Conservation (phyloP, 2,329 filamentous ascomycete genomes). For the Trichophaea hybrida region DNA sequence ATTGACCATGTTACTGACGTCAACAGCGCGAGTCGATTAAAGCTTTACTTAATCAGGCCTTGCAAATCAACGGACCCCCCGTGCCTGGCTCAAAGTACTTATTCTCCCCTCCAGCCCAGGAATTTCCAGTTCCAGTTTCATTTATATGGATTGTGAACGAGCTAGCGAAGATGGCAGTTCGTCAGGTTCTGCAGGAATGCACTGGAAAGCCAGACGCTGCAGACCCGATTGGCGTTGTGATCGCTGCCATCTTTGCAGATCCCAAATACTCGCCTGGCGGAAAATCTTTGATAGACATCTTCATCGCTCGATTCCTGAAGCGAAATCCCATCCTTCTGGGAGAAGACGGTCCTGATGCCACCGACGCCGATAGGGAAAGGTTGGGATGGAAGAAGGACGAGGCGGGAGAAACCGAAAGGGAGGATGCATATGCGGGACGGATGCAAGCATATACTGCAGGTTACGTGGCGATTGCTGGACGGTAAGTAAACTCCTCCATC, state of each 20-base stretch:
- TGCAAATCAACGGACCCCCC: neutral
- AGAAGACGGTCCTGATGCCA: constrained; percentile 60
- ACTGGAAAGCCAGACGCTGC: constrained; percentile 50
- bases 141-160: constrained; percentile 23
- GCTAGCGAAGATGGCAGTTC: constrained; percentile 20
- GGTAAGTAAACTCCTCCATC: constrained; percentile 15
- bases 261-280: constrained; percentile 53
- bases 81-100: neutral
- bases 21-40: constrained; percentile 20
- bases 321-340: constrained; percentile 78
- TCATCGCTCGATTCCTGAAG: constrained; percentile 73
- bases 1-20: neutral
- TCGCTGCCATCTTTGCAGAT: constrained; percentile 59
- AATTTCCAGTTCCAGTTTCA: constrained; percentile 14
- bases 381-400: constrained; percentile 55
- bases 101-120: neutral
- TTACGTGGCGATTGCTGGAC: constrained; percentile 57
- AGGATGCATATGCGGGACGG: constrained; percentile 62
- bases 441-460: constrained; percentile 76
- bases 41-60: constrained; percentile 11
- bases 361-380: constrained; percentile 48
- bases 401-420: constrained; percentile 38
- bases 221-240: constrained; percentile 64
- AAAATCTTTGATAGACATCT: constrained; percentile 59
- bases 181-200: constrained; percentile 38